Evolutionary conservation across 164 flowering plant species (phyloP), one percentile per base, ranked within the genome.

Genomic region (Stephania cephalantha): DNA sequence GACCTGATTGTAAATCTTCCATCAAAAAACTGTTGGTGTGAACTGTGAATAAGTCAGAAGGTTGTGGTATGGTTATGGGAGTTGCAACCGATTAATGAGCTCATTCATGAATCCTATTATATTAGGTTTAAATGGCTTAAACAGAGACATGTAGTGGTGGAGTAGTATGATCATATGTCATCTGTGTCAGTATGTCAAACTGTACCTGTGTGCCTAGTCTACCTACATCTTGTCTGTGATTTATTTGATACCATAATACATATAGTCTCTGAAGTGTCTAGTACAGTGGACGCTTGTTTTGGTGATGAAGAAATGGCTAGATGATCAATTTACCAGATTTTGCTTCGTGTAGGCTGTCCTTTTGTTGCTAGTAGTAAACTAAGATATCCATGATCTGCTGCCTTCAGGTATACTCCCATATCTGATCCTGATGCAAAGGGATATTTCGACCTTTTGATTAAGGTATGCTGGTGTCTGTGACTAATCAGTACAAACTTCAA

Each of bases 361-460:
- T 31, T 71, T 31, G 8, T 9, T 11, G 46, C 31, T 46, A 15
- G 52, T 15, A 6, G 22, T 35, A 17, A 25, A 35, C 66, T 79
- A 45, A 75, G 8, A 2, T 72, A 52, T 70, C 71, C 73, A 30
- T 52, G 46, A 45, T 48, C n/a, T 66, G 18, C 31, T 75, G 44
- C 77, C 22, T 77, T 76, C 86, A 96, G 99, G 84, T 96, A 96
- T 73, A 96, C 99, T 78, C 99, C 99, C 31, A 92, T 96, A 84
- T 96, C 98, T 80, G 95, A 91, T 84, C 94, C 98, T 50, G 97
- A 90, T 73, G 70, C 97, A 5, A 92, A 89, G 77, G 99, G 99
- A 69, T 87, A 90, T 81, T 94, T 96, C 80, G 99, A 96, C 82
- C 86, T 96, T 69, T 77, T 96, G 73, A 86, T 96, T 71, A 96